A percentile compares a stretch with the other conserved stretches of the same genome.
These are phyloP conservation scores for Petunia secreta DNA, from an alignment of 257 asterid genomes.

Conservation along the genomic window DNA sequence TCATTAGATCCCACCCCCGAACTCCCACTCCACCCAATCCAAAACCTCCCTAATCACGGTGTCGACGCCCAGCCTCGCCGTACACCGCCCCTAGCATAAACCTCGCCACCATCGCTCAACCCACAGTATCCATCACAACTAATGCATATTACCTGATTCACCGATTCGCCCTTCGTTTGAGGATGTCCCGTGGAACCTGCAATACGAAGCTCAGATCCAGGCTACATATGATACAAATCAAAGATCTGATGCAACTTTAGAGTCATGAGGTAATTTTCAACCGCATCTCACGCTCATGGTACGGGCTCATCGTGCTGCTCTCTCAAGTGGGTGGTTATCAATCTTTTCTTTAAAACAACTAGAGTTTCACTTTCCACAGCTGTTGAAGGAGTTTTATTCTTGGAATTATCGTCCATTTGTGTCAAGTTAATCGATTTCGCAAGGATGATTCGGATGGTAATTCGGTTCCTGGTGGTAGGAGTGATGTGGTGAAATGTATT, in stretches of 20 bases:
- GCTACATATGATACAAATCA: slow-evolving; percentile 46
- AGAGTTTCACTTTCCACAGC: slow-evolving; percentile 34
- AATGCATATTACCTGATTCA: slow-evolving; percentile 66
- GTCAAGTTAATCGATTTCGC: slow-evolving; percentile 52
- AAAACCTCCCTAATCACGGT: too few species aligned
- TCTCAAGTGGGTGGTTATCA: slow-evolving; percentile 61
- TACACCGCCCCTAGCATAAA: too few species aligned
- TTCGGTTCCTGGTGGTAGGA: slow-evolving; percentile 40
- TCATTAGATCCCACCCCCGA: too few species aligned
- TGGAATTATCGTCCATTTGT: slow-evolving; percentile 79
- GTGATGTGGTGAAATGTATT: slow-evolving; percentile 35
- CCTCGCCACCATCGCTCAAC: too few species aligned
- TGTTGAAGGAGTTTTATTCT: slow-evolving; percentile 49
- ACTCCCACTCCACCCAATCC: too few species aligned
- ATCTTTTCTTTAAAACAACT: slow-evolving; percentile 44
- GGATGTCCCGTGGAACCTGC: slow-evolving; percentile 73
- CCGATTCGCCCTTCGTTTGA: slow-evolving; percentile 67
- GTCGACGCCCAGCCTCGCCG: too few species aligned
- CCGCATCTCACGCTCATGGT: neutral
- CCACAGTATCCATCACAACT: slow-evolving; percentile 22
- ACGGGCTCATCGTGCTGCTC: neutral
- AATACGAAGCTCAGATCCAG: slow-evolving; percentile 73
- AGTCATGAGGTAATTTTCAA: slow-evolving; percentile 11
- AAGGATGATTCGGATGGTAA: slow-evolving; percentile 51
- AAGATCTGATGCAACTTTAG: slow-evolving; percentile 31